Conservation (phyloP, 2,329 filamentous ascomycete species). For the Colletotrichum echinochloae region DNA sequence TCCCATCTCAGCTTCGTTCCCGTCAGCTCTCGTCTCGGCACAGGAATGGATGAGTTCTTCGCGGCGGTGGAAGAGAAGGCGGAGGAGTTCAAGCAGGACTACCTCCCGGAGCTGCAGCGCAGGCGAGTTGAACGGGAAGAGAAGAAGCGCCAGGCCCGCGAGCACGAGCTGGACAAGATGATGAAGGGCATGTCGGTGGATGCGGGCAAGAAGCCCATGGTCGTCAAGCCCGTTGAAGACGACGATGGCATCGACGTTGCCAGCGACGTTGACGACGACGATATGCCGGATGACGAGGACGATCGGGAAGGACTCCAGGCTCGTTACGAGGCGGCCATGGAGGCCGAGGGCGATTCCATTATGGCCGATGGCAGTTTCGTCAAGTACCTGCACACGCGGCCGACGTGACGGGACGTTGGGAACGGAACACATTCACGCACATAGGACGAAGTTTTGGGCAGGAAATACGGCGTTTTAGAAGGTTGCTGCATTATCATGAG, state of each 20-base stretch:
- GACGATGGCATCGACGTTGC: slow-evolving; percentile 64
- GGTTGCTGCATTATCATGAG: slow-evolving; percentile 41
- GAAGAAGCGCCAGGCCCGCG: slow-evolving; percentile 76
- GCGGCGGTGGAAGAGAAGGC: slow-evolving; percentile 87
- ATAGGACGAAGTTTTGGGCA: slow-evolving; percentile 26
- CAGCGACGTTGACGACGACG: slow-evolving; percentile 69
- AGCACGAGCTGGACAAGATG: slow-evolving; percentile 89
- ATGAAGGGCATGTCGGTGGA: slow-evolving; percentile 88
- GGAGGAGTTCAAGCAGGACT: slow-evolving; percentile 89
- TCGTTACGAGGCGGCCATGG: slow-evolving; percentile 82
- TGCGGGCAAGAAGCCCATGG: slow-evolving; percentile 44
- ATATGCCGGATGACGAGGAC: slow-evolving; percentile 69
- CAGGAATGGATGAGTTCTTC: slow-evolving; percentile 94
- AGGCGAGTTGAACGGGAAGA: slow-evolving; percentile 81
- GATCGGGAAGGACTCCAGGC: slow-evolving; percentile 76
- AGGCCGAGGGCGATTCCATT: slow-evolving; percentile 65
- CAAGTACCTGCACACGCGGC: slow-evolving; percentile 66
- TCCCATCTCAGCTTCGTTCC: slow-evolving; percentile 92
- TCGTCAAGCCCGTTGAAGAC: slow-evolving; percentile 56
- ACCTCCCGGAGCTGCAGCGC: slow-evolving; percentile 89
- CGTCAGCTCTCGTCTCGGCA: slow-evolving; percentile 92
- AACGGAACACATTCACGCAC: slow-evolving; percentile 44
- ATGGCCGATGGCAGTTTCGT: slow-evolving; percentile 71
- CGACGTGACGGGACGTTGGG: slow-evolving; percentile 37
- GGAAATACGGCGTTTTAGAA: slow-evolving; percentile 35